Conservation (phyloP, 192 early-diverging fungal genomes). For the Piromyces finnis region DNA sequence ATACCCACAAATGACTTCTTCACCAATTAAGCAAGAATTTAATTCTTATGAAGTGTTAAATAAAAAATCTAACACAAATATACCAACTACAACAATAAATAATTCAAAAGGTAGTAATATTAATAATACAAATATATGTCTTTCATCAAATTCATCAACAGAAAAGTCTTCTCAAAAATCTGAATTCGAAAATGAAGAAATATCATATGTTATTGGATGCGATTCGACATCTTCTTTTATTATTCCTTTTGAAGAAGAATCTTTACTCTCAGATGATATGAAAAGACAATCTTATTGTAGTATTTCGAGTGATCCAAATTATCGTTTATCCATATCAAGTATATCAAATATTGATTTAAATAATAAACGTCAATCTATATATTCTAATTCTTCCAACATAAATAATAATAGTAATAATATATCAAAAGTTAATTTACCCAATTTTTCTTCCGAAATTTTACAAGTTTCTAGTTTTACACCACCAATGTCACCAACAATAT, state of each 20-base stretch:
- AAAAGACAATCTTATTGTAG: neutral
- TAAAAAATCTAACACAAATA: neutral
- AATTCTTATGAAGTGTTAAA: neutral
- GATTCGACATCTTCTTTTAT: neutral
- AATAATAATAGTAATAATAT: neutral
- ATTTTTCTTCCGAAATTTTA: neutral
- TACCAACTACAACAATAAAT: neutral
- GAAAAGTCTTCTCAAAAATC: neutral
- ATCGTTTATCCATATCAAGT: neutral
- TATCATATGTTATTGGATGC: neutral
- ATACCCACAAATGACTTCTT: neutral
- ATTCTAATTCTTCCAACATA: neutral
- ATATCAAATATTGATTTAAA: neutral
- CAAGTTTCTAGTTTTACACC: neutral
- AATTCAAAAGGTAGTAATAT: neutral
- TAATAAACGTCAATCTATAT: neutral
- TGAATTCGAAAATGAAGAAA: neutral
- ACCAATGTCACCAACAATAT: neutral
- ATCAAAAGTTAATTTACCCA: neutral
- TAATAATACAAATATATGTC: neutral
- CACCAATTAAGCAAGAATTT: neutral
- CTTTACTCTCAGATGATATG: neutral
- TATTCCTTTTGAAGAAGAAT: neutral
- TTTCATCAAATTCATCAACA: neutral
- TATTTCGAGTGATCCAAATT: neutral